Evolutionary conservation across 2,329 filamentous ascomycete species (phyloP), one percentile per base, ranked within the genome.

Genomic region (Coniochaeta sp.): DNA sequence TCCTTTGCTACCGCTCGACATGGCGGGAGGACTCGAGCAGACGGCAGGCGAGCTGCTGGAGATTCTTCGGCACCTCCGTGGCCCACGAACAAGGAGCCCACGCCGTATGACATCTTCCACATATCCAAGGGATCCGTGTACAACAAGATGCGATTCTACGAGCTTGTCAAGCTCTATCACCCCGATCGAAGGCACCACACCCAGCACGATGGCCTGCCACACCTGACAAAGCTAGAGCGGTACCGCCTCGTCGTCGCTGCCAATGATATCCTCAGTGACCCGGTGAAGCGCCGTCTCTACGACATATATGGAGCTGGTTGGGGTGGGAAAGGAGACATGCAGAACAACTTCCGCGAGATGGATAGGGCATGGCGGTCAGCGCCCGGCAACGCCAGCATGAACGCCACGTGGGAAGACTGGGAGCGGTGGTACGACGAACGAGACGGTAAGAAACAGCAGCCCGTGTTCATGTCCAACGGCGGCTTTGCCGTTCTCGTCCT

Each of bases 351-450:
- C 59, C 74, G 79, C 43, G 64, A 72, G 2, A 72, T 74, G 17
- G 77, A 84, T 63, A 72, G 69, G 26, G 69, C 73, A 5, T 87
- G 83, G 83, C 77, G 81, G 38, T 67, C 75, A 16, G 70, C 71
- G 36, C 76, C 78, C 0, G 78, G 77, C 26, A 81, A 74, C 59
- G 72, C 83, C 14, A 81, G 80, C 58, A 75, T 76, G 66, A 98
- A 98, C 72, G 95, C 91, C 0, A 98, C 95, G 0, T 99, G 95
- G 95, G 95, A 99, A 72, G 95, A 99, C 72, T 97, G 93, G 93
- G 91, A 96, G 76, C 81, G 81, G 52, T 96, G 89, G 87, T 83
- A 90, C 67, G 79, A 85, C 36, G 72, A 79, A 72, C 73, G 78
- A 69, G 72, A 79, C 57, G 77, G 79, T 66, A 72, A 72, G 64